These are phyloP conservation scores for Rhodomyrtus tomentosa DNA, from an alignment of 345 rosid genomes.

Conservation along the genomic window DNA sequence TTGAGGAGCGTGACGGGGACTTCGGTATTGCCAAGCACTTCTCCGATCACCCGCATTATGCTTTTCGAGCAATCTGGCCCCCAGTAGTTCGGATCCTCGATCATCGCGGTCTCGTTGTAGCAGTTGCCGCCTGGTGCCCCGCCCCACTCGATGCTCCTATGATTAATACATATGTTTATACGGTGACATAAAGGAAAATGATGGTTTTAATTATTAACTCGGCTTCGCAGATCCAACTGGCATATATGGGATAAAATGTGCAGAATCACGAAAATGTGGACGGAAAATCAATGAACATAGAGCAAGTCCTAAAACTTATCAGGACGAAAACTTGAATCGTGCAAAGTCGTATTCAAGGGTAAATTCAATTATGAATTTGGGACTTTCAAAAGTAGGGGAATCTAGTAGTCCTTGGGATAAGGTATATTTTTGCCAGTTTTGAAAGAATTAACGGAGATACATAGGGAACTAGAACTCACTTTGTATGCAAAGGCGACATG, in stretches of 20 bases:
- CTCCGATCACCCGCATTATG: slow-evolving; percentile 48
- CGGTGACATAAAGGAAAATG: neutral
- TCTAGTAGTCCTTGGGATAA: neutral
- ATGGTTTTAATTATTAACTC: neutral
- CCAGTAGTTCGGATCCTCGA: slow-evolving; percentile 61
- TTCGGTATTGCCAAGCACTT: slow-evolving; percentile 27
- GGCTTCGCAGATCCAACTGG: neutral
- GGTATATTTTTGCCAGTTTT: neutral
- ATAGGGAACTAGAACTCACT: slow-evolving; percentile 15
- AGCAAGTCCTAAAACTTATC: neutral
- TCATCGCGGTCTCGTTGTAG: slow-evolving; percentile 59
- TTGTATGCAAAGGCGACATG: slow-evolving; percentile 66
- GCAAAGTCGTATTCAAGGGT: neutral
- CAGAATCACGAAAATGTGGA: neutral
- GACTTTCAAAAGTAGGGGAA: neutral
- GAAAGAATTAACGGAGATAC: neutral
- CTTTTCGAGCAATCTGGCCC: slow-evolving; percentile 60
- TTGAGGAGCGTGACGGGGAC: slow-evolving; percentile 52
- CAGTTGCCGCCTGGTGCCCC: slow-evolving; percentile 82
- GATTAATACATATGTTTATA: neutral
- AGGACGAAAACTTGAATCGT: neutral
- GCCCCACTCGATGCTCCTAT: slow-evolving; percentile 83
- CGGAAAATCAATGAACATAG: neutral
- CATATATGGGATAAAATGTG: neutral
- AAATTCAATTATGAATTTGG: neutral